Percentiles rank a stretch among this genome's conserved stretches.
Evolutionary conservation across 2,329 filamentous ascomycete genomes (phyloP).

Genomic region (Pyrenochaeta sp.): DNA sequence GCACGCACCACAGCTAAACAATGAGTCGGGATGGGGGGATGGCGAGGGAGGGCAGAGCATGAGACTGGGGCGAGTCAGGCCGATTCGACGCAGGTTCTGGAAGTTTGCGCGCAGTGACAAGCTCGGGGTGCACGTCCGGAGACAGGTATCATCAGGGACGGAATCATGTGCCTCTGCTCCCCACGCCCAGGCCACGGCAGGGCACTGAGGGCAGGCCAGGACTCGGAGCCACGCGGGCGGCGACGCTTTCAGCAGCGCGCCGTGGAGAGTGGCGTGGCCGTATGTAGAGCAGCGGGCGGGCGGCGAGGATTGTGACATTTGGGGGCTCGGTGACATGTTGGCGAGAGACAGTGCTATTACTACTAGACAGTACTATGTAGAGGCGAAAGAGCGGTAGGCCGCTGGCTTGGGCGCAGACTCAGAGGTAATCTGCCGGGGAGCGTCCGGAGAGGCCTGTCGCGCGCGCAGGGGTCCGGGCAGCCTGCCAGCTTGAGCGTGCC

Average conservation of each 20-base stretch:
- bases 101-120: constrained; percentile 34
- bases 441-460: constrained; percentile 17
- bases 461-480: not conserved
- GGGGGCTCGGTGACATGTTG: no score
- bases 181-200: constrained; percentile 41
- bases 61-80: constrained; percentile 35
- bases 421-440: constrained; percentile 34
- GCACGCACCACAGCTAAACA: no score
- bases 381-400: constrained; percentile 20
- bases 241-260: constrained; percentile 22
- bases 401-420: constrained; percentile 19
- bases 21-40: no score
- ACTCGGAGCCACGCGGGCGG: constrained; percentile 26
- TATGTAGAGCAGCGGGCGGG: constrained; percentile 13
- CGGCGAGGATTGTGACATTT: not conserved
- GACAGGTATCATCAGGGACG: no score
- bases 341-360: no score
- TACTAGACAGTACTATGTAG: no score
- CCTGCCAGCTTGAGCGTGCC: constrained; percentile 6
- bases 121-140: constrained; percentile 29
- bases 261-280: no score
- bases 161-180: constrained; percentile 41
- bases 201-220: no score
- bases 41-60: not conserved
- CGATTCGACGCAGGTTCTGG: constrained; percentile 42